Base-by-base conservation (phyloP, 2,329 filamentous ascomycete genomes). In the Aspergillus quadrilineatus region DNA sequence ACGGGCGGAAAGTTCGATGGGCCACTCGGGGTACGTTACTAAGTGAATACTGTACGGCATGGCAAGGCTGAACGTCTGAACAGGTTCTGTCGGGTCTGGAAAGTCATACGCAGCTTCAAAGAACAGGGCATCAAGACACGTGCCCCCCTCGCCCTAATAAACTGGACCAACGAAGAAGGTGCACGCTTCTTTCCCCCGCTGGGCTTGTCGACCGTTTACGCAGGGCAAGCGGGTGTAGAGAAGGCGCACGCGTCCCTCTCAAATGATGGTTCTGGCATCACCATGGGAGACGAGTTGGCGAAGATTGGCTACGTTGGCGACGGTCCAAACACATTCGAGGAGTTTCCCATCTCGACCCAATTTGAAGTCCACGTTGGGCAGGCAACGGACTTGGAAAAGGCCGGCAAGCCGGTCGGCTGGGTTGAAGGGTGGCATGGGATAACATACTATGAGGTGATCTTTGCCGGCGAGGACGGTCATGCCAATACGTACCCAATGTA, bases 121-220 rank as follows among this genome's bases (percentile, higher is more conserved):
- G 45, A 48, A 29, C 45, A 48, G 15, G 30, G 30, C 2, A 48
- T 48, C 30, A 34, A 48, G 29, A 48, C 45, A 2, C 45, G 15
- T 6, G 45, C 45, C 12, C 45, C 45, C 6, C 45, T 48, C 7
- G 30, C 28, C 15, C 45, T 48, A 3, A 48, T 48, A 15, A 41
- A 50, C 47, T 50, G 34, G 47, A 50, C 47, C 6, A 50, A 50
- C 6, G 47, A 50, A 2, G 47, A 50, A 15, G 47, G 47, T 17
- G 47, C 47, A 3, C 47, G 47, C 4, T 50, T 50, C 36, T 41
- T 41, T 10, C 34, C 47, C n/a, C 34, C 34, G 1, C 12, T 50
- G 12, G 34, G 34, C 4, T 50, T 36, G 12, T 41, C 34, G 6
- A 41, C 22, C 3, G 47, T 50, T 3, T 50, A 41, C 8, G 47